Percentiles rank a stretch among this genome's conserved stretches.
These are phyloP conservation scores for Fusarium secorum DNA, from an alignment of 2,329 filamentous ascomycete species.

Conservation along the genomic window DNA sequence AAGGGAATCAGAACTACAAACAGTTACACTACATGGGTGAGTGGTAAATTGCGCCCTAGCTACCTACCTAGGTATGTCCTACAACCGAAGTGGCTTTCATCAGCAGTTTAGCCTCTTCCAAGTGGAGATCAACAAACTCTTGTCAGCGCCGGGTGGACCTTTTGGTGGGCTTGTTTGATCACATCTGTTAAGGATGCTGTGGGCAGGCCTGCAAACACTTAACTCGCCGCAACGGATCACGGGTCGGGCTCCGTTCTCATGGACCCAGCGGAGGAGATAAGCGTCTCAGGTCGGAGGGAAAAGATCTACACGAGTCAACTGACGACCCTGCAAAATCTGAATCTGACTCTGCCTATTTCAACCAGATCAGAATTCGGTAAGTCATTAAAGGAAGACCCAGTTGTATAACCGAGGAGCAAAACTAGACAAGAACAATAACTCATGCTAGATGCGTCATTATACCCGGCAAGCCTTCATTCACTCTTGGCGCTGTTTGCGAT, in stretches of 20 bases:
- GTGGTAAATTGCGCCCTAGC: constrained; percentile 7
- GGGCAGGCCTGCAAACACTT: constrained; percentile 4
- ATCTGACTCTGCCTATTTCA: neutral
- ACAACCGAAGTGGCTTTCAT: neutral
- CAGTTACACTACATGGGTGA: constrained; percentile 2
- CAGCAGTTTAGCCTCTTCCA: neutral
- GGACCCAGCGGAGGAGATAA: constrained; percentile 13
- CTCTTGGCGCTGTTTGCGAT: neutral
- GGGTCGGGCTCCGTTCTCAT: neutral
- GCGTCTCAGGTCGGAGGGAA: constrained; percentile 4
- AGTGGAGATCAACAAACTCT: constrained; percentile 30
- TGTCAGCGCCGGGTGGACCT: constrained; percentile 18
- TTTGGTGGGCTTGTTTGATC: neutral
- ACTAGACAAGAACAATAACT: neutral
- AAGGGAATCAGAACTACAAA: constrained; percentile 8
- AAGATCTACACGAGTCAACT: constrained; percentile 16
- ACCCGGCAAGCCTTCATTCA: neutral
- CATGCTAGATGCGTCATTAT: neutral
- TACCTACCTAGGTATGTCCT: neutral
- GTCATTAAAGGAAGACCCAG: neutral
- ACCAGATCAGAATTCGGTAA: neutral
- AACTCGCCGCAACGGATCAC: neutral
- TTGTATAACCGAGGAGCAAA: neutral
- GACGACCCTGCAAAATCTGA: neutral
- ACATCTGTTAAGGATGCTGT: constrained; percentile 7